A percentile compares a stretch with the other conserved stretches of the same genome.
phyloP scores from a whole-genome alignment of 225 moss, liverwort and hornwort genomes.

The Climacium dendroides region DNA sequence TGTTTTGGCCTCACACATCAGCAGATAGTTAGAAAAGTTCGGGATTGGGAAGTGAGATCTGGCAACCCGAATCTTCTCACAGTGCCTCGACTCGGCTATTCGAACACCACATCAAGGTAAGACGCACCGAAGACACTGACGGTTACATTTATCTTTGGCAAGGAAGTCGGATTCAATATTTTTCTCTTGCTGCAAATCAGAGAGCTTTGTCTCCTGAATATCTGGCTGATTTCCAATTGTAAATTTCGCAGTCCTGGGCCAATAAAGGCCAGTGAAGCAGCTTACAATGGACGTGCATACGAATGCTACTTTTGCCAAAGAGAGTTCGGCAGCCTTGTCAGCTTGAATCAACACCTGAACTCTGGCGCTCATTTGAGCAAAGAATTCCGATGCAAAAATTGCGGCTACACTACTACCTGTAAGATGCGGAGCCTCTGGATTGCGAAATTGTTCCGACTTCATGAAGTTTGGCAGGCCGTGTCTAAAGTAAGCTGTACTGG shows the following conservation, averaged over 20 bases:
- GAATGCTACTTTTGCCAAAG: slow-evolving; percentile 15
- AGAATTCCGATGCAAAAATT: slow-evolving; percentile 21
- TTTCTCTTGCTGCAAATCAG: not conserved
- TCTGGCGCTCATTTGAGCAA: slow-evolving; percentile 5
- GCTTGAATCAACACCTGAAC: slow-evolving; percentile 25
- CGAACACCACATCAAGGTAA: not conserved
- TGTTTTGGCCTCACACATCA: slow-evolving; percentile 8
- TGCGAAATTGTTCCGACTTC: not conserved
- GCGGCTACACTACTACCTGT: slow-evolving; percentile 1
- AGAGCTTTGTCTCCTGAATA: not conserved
- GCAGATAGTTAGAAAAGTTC: slow-evolving; percentile 3
- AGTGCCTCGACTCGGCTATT: slow-evolving; percentile 11
- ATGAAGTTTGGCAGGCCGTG: not conserved
- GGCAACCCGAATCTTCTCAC: slow-evolving; percentile 17
- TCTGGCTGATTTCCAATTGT: not conserved
- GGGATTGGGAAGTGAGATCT: slow-evolving; percentile 13
- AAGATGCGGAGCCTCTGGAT: not conserved
- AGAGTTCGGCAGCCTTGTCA: not conserved
- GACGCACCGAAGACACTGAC: not conserved
- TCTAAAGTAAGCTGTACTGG: not conserved
- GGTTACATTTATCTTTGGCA: not conserved
- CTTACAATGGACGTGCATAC: slow-evolving; percentile 9
- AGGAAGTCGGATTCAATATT: not conserved
- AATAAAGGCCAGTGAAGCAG: not conserved
- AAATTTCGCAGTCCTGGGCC: not conserved